Conservation (phyloP, 2,329 filamentous ascomycete species). For the Torrubiellomyces zombiae region DNA sequence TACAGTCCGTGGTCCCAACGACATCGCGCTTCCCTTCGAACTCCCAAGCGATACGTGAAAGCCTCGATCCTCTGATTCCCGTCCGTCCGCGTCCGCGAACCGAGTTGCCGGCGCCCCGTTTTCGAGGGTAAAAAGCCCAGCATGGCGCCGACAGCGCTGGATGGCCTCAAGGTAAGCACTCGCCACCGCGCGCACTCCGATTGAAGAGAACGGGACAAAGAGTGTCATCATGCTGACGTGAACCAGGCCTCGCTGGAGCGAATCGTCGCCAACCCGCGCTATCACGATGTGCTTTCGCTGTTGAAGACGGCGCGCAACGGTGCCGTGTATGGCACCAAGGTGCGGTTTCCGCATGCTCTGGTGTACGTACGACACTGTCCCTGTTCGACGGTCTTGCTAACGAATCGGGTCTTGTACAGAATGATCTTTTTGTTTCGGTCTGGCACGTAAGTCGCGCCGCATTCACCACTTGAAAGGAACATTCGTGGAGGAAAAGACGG, state of each 20-base stretch:
- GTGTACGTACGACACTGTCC: constrained; percentile 34
- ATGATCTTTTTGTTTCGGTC: constrained; percentile 97
- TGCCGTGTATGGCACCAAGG: constrained; percentile 89
- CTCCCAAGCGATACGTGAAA: no score
- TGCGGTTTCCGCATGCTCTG: constrained; percentile 93
- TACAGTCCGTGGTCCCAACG: no score
- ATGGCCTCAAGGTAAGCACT: constrained; percentile 13
- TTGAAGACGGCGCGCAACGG: constrained; percentile 93
- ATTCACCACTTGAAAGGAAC: not conserved
- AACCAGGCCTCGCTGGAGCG: constrained; percentile 54
- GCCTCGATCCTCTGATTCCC: no score
- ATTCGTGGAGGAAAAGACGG: not conserved
- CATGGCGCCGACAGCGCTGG: constrained; percentile 12
- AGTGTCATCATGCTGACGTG: constrained; percentile 1
- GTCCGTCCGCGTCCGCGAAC: no score
- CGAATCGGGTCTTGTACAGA: constrained; percentile 21
- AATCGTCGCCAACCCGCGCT: constrained; percentile 64
- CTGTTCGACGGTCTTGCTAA: constrained; percentile 6
- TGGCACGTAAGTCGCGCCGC: constrained; percentile 46
- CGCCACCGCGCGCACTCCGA: no score
- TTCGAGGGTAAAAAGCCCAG: no score
- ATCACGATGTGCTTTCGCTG: constrained; percentile 71
- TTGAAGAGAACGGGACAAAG: no score
- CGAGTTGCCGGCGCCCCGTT: no score
- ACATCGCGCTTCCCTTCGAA: no score